Conservation (phyloP, 768 basidiomycete species). For the Calocybe indica region DNA sequence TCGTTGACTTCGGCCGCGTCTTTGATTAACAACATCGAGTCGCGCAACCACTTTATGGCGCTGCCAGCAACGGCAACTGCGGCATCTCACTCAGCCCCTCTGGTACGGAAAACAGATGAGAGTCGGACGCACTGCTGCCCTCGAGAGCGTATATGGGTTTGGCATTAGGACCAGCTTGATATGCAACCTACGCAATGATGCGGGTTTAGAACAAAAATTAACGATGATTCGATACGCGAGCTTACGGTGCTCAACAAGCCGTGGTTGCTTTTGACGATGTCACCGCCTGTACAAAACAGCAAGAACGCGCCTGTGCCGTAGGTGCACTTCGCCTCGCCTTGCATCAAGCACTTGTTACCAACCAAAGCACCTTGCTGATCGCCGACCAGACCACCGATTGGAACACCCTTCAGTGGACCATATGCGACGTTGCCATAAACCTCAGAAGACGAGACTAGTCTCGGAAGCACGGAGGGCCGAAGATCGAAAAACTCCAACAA, state of each 20-base stretch:
- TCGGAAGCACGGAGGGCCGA: slow-evolving; percentile 72
- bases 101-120: slow-evolving; percentile 1
- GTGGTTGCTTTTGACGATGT: slow-evolving; percentile 80
- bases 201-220: not conserved
- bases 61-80: slow-evolving; percentile 91
- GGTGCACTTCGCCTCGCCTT: slow-evolving; percentile 96
- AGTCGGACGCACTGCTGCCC: slow-evolving; percentile 68
- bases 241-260: slow-evolving; percentile 85
- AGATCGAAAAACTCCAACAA: slow-evolving; percentile 87
- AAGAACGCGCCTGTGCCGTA: slow-evolving; percentile 98
- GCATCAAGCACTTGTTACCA: slow-evolving; percentile 90
- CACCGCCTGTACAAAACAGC: slow-evolving; percentile 87
- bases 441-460: slow-evolving; percentile 86
- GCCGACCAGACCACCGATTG: slow-evolving; percentile 91
- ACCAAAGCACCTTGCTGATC: slow-evolving; percentile 97
- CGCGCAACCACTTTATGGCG: slow-evolving; percentile 95
- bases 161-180: slow-evolving; percentile 72
- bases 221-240: not conserved
- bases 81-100: not conserved
- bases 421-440: slow-evolving; percentile 76
- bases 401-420: slow-evolving; percentile 67
- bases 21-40: slow-evolving; percentile 80
- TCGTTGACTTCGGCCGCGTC: slow-evolving; percentile 80
- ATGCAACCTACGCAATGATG: slow-evolving; percentile 60
- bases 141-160: slow-evolving; percentile 92